Evolutionary conservation across 2,329 filamentous ascomycete species (phyloP).

Genomic region (Trichophyton schoenleinii): DNA sequence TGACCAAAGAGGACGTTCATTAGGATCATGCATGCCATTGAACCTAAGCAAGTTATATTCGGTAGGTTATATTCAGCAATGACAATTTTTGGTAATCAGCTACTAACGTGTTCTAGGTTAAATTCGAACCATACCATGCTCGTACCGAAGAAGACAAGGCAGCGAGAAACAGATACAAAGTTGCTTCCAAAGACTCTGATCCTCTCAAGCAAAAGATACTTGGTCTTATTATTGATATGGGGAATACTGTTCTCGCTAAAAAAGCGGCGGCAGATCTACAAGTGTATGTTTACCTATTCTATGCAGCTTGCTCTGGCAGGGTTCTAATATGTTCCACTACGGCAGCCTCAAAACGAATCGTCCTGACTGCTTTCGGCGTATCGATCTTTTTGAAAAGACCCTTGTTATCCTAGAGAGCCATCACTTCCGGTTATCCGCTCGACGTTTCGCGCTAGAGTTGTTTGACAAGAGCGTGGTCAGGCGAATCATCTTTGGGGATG

Average conservation of each 20-base stretch:
- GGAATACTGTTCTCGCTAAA: slow-evolving; percentile 86
- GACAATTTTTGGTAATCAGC: not conserved
- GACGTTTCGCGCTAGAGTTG: slow-evolving; percentile 81
- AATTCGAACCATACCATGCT: slow-evolving; percentile 28
- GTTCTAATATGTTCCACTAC: not conserved
- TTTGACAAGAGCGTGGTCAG: slow-evolving; percentile 86
- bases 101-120: slow-evolving; percentile 16
- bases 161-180: slow-evolving; percentile 38
- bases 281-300: slow-evolving; percentile 27
- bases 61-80: slow-evolving; percentile 36
- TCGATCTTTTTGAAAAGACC: slow-evolving; percentile 69
- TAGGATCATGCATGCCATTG: slow-evolving; percentile 77
- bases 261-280: slow-evolving; percentile 71
- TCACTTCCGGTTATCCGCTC: slow-evolving; percentile 74
- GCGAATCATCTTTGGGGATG: slow-evolving; percentile 69
- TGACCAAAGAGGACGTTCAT: slow-evolving; percentile 64
- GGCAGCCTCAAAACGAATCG: slow-evolving; percentile 60
- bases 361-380: slow-evolving; percentile 60
- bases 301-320: not conserved
- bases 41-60: slow-evolving; percentile 69
- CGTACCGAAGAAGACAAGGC: slow-evolving; percentile 32
- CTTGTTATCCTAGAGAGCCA: slow-evolving; percentile 77
- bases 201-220: slow-evolving; percentile 60
- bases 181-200: slow-evolving; percentile 50
- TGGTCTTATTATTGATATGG: slow-evolving; percentile 72